Conservation (phyloP, 257 asterid genomes). For the Petunia secreta region DNA sequence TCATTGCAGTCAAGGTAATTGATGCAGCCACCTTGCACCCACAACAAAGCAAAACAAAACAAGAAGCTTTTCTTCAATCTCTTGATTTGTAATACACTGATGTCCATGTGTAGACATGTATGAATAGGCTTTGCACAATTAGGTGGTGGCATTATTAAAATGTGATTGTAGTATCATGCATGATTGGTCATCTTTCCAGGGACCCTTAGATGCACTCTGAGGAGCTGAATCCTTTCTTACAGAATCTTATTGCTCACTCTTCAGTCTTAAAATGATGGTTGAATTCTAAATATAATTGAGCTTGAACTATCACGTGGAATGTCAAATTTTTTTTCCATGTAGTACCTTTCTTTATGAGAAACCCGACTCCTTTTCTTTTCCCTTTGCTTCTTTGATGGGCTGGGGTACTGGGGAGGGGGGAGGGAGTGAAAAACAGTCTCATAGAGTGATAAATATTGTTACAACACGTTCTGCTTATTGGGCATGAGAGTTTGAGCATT, state of each 20-base stretch:
- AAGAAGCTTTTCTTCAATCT: no score
- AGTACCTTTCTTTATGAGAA: slow-evolving; percentile 4
- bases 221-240: slow-evolving; percentile 14
- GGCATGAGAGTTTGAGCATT: neutral
- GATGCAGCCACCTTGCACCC: slow-evolving; percentile 16
- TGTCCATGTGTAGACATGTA: neutral
- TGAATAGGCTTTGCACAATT: slow-evolving; percentile 9
- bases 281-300: neutral
- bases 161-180: neutral
- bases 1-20: slow-evolving; percentile 90
- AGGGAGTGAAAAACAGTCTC: neutral
- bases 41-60: no score
- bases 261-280: neutral
- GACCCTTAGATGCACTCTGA: neutral
- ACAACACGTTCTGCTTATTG: slow-evolving; percentile 8
- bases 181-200: slow-evolving; percentile 4
- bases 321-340: neutral
- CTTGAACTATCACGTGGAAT: neutral
- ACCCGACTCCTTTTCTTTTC: neutral
- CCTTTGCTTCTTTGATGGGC: neutral
- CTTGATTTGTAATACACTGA: neutral
- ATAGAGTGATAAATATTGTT: neutral
- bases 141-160: neutral
- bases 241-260: neutral
- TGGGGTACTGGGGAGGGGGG: neutral